Base-by-base conservation (phyloP, 164 flowering plant genomes). In the Saururus chinensis region DNA sequence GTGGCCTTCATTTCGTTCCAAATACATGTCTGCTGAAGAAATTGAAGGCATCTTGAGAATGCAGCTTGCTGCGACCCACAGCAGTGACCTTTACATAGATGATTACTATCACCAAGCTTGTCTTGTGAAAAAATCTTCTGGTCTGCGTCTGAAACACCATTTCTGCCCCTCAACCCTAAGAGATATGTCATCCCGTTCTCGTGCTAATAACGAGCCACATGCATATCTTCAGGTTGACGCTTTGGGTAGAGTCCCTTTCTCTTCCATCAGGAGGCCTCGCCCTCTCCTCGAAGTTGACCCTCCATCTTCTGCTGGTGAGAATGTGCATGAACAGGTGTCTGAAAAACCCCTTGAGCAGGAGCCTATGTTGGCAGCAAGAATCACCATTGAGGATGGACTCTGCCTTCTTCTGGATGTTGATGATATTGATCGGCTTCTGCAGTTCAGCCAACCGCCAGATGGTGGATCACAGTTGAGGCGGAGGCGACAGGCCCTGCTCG, bases 351-450 rank as follows among this genome's bases (percentile, higher is more conserved):
- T 92, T 60, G 98, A 89, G 62, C 85, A 92, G 72, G 98, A 92
- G 65, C 98, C 98, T 4, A 81, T 92, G 97, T 84, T 92, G 64
- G 98, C 97, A 45, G 97, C 98, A 52, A 80, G 98, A 71, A 78
- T 89, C 25, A 67, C 89, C 4, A 78, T 89, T 56, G 98, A 92
- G 74, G 97, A 92, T 79, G 83, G 95, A 20, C 73, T 89, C 13
- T 80, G 82, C 57, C 81, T 88, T 63, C 90, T 92, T 57, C 92
- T 92, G 63, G 97, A 92, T 59, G 80, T 92, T 1, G 98, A 92
- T 65, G 98, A 92, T 70, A 86, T 92, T 51, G 98, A 92, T 70
- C 75, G 97, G 20, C 74, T 79, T 51, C 66, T 93, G 49, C 86
- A 85, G 61, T 83, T 68, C 64, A 83, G 69, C 75, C 95, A 85